Evolutionary conservation across 2,329 filamentous ascomycete genomes (phyloP).

Genomic region (Pseudofabraea citricarpa): DNA sequence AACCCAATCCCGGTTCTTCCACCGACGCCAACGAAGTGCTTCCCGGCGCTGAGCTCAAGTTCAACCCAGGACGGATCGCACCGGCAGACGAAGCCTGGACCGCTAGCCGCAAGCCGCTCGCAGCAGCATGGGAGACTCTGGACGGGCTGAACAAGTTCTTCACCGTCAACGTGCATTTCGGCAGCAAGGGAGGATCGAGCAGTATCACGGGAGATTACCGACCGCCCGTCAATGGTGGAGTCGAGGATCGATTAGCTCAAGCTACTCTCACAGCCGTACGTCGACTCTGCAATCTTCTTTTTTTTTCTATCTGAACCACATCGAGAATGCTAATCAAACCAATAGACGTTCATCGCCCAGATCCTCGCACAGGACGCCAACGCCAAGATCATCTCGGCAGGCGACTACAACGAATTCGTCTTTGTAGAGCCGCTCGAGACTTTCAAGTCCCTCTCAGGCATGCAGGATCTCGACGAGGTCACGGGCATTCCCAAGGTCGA

Average conservation of each 20-base stretch:
- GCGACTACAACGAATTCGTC: constrained; percentile 70
- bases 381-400: constrained; percentile 55
- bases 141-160: constrained; percentile 55
- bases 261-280: constrained; percentile 52
- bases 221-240: constrained; percentile 61
- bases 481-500: constrained; percentile 47
- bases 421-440: constrained; percentile 54
- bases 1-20: constrained; percentile 50
- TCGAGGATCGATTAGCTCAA: constrained; percentile 52
- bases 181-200: constrained; percentile 61
- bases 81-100: constrained; percentile 55
- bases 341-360: constrained; percentile 46
- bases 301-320: too few relatives aligned
- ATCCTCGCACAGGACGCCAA: constrained; percentile 52
- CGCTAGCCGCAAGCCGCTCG: constrained; percentile 61
- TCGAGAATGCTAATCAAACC: not conserved
- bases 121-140: constrained; percentile 58
- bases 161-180: constrained; percentile 67
- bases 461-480: constrained; percentile 59
- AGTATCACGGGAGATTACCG: constrained; percentile 60
- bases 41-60: constrained; percentile 52
- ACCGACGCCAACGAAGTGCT: constrained; percentile 54
- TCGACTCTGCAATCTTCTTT: too few relatives aligned
- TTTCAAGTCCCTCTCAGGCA: constrained; percentile 48
- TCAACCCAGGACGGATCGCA: constrained; percentile 66